Conservation (phyloP, 2,329 filamentous ascomycete species). For the Metarhizium album region DNA sequence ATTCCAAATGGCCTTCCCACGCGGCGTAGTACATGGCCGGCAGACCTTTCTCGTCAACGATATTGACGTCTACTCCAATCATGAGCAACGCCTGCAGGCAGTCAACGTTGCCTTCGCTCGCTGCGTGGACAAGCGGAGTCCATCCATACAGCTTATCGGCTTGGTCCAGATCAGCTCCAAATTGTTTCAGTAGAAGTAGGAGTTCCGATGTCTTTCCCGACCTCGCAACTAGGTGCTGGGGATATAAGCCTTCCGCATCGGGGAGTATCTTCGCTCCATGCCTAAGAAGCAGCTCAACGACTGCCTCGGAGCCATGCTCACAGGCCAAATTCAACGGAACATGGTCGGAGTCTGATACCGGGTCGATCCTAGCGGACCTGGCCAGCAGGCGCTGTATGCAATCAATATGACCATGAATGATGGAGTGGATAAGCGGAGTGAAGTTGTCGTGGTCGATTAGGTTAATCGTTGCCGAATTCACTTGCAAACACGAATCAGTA, state of each 20-base stretch:
- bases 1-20: conserved; percentile 93
- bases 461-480: conserved; percentile 66
- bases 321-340: conserved; percentile 92
- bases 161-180: conserved; percentile 84
- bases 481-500: conserved; percentile 21
- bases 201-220: conserved; percentile 75
- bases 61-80: conserved; percentile 65
- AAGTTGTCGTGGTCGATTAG: conserved; percentile 94
- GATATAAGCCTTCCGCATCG: conserved; percentile 90
- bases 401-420: conserved; percentile 73
- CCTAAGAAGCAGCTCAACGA: conserved; percentile 75
- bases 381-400: conserved; percentile 72
- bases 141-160: conserved; percentile 93
- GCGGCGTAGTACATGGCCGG: conserved; percentile 97
- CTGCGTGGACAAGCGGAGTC: conserved; percentile 93
- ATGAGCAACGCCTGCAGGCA: conserved; percentile 76
- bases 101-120: conserved; percentile 87
- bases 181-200: conserved; percentile 67
- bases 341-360: conserved; percentile 77
- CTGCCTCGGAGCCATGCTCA: conserved; percentile 77
- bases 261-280: conserved; percentile 75
- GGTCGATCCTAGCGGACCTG: conserved; percentile 75
- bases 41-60: conserved; percentile 82
- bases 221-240: conserved; percentile 91
- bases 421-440: conserved; percentile 88